Evolutionary conservation across 2,329 filamentous ascomycete genomes (phyloP).

Genomic region (Herpotrichia juniperi): DNA sequence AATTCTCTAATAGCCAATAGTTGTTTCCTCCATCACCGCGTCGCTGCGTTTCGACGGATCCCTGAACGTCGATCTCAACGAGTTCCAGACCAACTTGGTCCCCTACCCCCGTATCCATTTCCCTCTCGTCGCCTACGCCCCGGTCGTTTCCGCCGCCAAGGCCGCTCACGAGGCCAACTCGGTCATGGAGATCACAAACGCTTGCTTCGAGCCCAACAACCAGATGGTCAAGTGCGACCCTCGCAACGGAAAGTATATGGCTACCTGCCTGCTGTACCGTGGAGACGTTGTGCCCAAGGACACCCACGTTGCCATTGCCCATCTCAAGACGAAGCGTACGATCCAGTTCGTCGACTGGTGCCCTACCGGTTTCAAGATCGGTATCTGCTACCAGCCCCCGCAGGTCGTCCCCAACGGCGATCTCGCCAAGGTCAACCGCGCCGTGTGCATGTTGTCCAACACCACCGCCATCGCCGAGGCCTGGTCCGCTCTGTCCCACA

Average conservation of each 20-base stretch:
- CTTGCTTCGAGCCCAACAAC: conserved; percentile 99
- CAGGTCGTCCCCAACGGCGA: conserved; percentile 96
- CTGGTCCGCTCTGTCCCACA: conserved; percentile 93
- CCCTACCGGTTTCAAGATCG: conserved; percentile 99
- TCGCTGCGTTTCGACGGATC: conserved; percentile 98
- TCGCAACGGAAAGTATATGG: conserved; percentile 99
- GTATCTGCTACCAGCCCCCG: conserved; percentile 99
- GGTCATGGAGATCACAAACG: conserved; percentile 97
- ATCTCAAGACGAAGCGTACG: conserved; percentile 98
- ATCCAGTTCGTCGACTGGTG: conserved; percentile 99
- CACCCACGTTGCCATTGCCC: conserved; percentile 87
- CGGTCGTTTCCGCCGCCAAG: conserved; percentile 93
- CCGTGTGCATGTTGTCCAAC: conserved; percentile 99
- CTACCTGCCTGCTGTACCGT: conserved; percentile 96
- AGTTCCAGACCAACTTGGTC: conserved; percentile 99
- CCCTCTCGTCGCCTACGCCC: conserved; percentile 95
- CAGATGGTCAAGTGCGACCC: conserved; percentile 99
- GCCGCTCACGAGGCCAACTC: conserved; percentile 97
- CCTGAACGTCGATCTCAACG: conserved; percentile 98
- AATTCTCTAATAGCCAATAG: conserved; percentile 55
- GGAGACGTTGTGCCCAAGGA: conserved; percentile 98
- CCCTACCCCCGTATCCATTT: conserved; percentile 99
- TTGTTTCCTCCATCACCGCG: conserved; percentile 97
- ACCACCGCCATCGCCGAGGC: conserved; percentile 98
- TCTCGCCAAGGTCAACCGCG: conserved; percentile 95